Conservation (phyloP, 179 eudicot species). For the Pouteria campechiana region DNA sequence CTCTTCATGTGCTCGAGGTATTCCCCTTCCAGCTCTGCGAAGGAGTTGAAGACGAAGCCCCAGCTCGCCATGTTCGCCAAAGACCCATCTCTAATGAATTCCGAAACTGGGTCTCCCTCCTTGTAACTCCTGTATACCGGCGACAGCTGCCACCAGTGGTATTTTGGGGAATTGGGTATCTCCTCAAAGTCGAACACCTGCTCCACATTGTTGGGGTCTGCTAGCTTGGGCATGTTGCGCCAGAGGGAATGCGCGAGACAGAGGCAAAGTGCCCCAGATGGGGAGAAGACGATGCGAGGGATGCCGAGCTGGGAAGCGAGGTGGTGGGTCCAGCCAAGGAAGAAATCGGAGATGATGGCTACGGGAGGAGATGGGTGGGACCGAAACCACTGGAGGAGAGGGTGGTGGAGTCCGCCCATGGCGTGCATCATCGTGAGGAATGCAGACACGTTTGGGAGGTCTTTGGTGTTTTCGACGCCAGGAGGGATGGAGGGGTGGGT, state of each 20-base stretch:
- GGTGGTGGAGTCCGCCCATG: conserved; percentile 27
- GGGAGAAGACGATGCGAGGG: conserved; percentile 37
- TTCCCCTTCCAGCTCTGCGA: conserved; percentile 30
- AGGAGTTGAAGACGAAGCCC: conserved; percentile 38
- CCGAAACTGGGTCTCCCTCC: conserved; percentile 21
- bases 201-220: not conserved
- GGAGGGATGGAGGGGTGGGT: conserved; percentile 39
- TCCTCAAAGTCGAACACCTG: conserved; percentile 5
- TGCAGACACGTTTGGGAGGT: conserved; percentile 36
- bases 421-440: conserved; percentile 28
- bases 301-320: conserved; percentile 31
- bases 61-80: conserved; percentile 27
- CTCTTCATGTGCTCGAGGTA: conserved; percentile 19
- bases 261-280: conserved; percentile 16
- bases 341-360: conserved; percentile 56
- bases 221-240: conserved; percentile 11
- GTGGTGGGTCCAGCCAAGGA: conserved; percentile 55
- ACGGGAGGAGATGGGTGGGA: conserved; percentile 46
- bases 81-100: conserved; percentile 24
- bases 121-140: conserved; percentile 15
- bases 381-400: conserved; percentile 40
- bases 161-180: conserved; percentile 32
- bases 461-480: conserved; percentile 41
- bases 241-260: conserved; percentile 9
- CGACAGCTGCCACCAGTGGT: conserved; percentile 28